These are phyloP conservation scores for Rhynchospora breviuscula DNA, from an alignment of 176 grass and related monocot species.

Conservation along the genomic window DNA sequence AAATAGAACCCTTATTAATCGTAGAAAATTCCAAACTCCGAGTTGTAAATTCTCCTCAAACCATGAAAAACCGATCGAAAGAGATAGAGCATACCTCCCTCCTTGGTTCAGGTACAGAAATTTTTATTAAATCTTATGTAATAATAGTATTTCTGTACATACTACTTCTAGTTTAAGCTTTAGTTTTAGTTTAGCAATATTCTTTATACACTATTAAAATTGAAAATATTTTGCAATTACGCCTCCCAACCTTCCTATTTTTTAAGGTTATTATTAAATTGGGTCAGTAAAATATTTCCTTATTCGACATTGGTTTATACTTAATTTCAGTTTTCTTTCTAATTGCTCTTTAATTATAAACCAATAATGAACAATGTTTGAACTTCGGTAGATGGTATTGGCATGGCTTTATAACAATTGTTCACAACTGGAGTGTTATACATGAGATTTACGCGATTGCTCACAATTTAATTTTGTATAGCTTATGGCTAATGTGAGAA, in stretches of 20 bases:
- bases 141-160: neutral
- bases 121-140: neutral
- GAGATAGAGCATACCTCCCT: slow-evolving; percentile 30
- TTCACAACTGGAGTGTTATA: neutral
- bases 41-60: neutral
- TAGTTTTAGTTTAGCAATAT: neutral
- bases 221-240: neutral
- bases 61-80: slow-evolving; percentile 18
- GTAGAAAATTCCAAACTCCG: neutral
- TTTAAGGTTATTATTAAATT: neutral
- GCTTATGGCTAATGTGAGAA: neutral
- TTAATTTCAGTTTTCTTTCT: neutral
- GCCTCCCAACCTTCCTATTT: neutral
- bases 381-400: neutral
- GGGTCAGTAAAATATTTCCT: neutral
- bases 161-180: neutral
- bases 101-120: slow-evolving; percentile 51
- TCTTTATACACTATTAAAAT: neutral
- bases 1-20: neutral
- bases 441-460: neutral
- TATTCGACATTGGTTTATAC: neutral
- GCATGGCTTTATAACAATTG: neutral
- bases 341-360: neutral
- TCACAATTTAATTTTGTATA: neutral
- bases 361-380: neutral